phyloP scores from a whole-genome alignment of 768 basidiomycete species.

The Pisolithus orientalis region DNA sequence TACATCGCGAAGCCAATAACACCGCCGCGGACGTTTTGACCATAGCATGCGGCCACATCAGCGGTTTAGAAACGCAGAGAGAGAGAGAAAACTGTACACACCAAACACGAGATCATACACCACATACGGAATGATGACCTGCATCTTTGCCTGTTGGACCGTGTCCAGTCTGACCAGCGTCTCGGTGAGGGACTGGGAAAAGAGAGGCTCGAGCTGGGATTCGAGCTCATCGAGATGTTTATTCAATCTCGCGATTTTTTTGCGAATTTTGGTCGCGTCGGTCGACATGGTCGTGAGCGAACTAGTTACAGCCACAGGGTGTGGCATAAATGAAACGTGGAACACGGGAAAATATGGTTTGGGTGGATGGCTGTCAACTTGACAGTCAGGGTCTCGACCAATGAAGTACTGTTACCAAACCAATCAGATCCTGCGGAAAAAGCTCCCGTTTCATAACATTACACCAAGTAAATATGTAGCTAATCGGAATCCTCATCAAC shows the following conservation, averaged over 20 bases:
- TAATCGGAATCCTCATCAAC: neutral
- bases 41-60: neutral
- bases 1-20: conserved; percentile 20
- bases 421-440: neutral
- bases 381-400: neutral
- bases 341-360: too few species aligned
- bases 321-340: too few species aligned
- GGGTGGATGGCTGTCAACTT: too few species aligned
- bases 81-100: conserved; percentile 28
- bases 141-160: conserved; percentile 77
- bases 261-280: conserved; percentile 30
- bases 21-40: neutral
- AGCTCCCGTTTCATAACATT: neutral
- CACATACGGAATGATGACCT: conserved; percentile 74
- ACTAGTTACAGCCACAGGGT: too few species aligned
- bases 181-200: conserved; percentile 63
- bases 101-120: conserved; percentile 82
- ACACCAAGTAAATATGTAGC: neutral
- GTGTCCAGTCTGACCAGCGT: conserved; percentile 58
- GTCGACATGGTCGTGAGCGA: conserved; percentile 26
- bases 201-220: conserved; percentile 54
- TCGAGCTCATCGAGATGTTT: conserved; percentile 68
- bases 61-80: neutral
- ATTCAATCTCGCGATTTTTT: conserved; percentile 42
- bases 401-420: neutral